A percentile compares a stretch with the other conserved stretches of the same genome.
These are phyloP conservation scores for Fusarium tjaetaba DNA, from an alignment of 2,329 filamentous ascomycete genomes.

Conservation along the genomic window DNA sequence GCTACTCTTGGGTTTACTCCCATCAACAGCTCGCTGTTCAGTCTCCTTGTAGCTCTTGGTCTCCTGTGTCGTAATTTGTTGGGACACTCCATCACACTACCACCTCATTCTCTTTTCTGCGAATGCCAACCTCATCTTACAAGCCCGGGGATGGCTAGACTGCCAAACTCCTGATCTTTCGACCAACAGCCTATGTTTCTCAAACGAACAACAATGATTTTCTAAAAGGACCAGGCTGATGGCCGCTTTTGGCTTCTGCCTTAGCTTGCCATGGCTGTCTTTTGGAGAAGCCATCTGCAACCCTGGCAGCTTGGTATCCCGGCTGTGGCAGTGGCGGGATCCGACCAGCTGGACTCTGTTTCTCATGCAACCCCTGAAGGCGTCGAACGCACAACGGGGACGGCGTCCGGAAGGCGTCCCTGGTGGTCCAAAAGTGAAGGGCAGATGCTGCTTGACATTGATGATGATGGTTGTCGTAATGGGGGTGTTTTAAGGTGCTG, in stretches of 20 bases:
- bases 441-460: conserved; percentile 33
- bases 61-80: conserved; percentile 1
- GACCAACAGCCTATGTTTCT: conserved; percentile 1
- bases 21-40: background rate
- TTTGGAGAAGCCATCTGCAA: conserved; percentile 28
- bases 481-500: background rate
- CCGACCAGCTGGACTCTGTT: conserved; percentile 40
- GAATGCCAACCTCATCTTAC: conserved; percentile 6
- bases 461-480: conserved; percentile 22
- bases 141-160: conserved; percentile 28
- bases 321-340: conserved; percentile 40
- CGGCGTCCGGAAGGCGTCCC: conserved; percentile 40
- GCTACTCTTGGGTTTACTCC: background rate
- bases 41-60: conserved; percentile 17
- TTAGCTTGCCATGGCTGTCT: conserved; percentile 24
- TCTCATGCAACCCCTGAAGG: conserved; percentile 37
- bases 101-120: conserved; percentile 1
- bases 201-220: conserved; percentile 7
- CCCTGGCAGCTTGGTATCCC: conserved; percentile 30
- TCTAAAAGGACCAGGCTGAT: conserved; percentile 18
- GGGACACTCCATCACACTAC: conserved; percentile 17
- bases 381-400: conserved; percentile 39
- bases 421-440: conserved; percentile 14
- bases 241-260: conserved; percentile 28
- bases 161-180: conserved; percentile 16